A percentile compares a stretch with the other conserved stretches of the same genome.
Evolutionary conservation across 345 rosid species (phyloP).

Genomic region (Nasturtium officinale): DNA sequence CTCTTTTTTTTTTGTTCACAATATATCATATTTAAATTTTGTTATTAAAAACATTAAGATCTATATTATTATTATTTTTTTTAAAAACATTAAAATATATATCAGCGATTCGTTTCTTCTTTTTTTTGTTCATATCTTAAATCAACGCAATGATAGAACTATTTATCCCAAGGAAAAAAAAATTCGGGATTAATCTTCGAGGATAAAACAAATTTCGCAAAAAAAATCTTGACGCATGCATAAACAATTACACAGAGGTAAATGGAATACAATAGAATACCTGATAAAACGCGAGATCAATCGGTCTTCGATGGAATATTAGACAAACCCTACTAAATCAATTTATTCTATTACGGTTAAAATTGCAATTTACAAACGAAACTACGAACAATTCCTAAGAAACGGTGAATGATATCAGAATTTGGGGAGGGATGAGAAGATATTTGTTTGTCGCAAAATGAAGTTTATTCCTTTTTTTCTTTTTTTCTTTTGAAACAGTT

Average conservation of each 20-base stretch:
- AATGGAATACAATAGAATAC: slow-evolving; percentile 17
- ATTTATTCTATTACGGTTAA: background rate
- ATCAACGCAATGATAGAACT: background rate
- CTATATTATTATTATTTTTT: no score
- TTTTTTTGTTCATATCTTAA: background rate
- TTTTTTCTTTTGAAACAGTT: slow-evolving; percentile 3
- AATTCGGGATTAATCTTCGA: background rate
- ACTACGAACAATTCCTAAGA: background rate
- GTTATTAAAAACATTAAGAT: background rate
- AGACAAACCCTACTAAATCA: slow-evolving; percentile 9
- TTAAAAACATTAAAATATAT: background rate
- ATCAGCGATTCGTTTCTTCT: background rate
- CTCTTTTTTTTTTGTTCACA: background rate
- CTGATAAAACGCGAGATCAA: slow-evolving; percentile 28
- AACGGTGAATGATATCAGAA: slow-evolving; percentile 1
- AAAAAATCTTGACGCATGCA: background rate
- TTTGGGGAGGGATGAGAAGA: slow-evolving; percentile 4
- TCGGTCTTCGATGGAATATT: background rate
- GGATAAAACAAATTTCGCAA: background rate
- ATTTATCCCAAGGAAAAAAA: background rate
- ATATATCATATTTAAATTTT: background rate
- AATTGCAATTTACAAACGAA: slow-evolving; percentile 17
- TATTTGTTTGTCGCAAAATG: background rate
- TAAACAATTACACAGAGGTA: slow-evolving; percentile 8
- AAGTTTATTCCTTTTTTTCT: background rate